phyloP scores from a whole-genome alignment of 805 yeast genomes.

The Teunomyces cretensis region DNA sequence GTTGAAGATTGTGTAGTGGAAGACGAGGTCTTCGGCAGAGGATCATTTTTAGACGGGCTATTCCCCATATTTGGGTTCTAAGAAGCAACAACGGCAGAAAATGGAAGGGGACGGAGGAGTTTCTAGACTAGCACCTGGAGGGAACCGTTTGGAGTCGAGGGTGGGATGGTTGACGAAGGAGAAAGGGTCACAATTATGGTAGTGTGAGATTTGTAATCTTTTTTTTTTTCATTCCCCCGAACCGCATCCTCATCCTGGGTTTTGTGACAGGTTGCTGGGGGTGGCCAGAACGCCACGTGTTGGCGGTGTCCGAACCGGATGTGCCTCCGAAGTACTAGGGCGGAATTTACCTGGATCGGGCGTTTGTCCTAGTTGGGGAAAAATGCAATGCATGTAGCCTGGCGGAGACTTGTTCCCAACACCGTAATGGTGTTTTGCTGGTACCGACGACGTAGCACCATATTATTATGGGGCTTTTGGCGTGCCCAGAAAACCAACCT shows the following conservation, averaged over 20 bases:
- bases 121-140: not conserved
- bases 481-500: not conserved
- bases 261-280: not conserved
- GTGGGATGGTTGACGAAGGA: not conserved
- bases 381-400: too few relatives aligned
- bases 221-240: not conserved
- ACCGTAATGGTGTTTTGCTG: too few relatives aligned
- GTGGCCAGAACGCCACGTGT: not conserved
- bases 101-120: not conserved
- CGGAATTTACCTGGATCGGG: too few relatives aligned
- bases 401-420: too few relatives aligned
- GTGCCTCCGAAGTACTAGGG: too few relatives aligned
- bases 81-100: not conserved
- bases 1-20: conserved; percentile 23
- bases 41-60: conserved; percentile 60
- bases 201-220: conserved; percentile 1
- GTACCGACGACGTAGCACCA: too few relatives aligned
- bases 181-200: not conserved
- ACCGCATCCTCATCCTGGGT: not conserved
- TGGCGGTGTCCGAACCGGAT: not conserved
- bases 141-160: not conserved
- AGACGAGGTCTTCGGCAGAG: conserved; percentile 45
- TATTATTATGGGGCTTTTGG: not conserved
- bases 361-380: too few relatives aligned
- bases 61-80: conserved; percentile 49